Base-by-base conservation (phyloP, 495 filamentous ascomycete species). In the Aspergillus baeticus region DNA sequence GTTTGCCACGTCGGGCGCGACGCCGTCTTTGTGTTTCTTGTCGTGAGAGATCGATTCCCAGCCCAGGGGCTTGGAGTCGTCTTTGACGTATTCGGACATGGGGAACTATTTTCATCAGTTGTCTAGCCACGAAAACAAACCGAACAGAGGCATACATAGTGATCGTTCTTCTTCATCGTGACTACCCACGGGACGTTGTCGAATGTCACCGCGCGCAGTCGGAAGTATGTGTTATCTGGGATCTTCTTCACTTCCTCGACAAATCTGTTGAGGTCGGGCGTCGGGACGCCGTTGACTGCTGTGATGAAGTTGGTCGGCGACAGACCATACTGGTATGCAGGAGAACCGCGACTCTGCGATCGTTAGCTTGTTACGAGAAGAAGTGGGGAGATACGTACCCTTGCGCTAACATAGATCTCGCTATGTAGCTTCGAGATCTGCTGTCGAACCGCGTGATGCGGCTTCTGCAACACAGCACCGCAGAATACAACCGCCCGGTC, bases 151-250 rank as follows among this genome's bases (percentile, higher is more conserved):
- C 77, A 70, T 63, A 84, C 81, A 68, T 99, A 99, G 71, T 99
- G 94, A 69, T 99, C 95, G 69, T 96, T 95, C 84, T 99, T 99
- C 85, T 99, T 99, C 86, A 99, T 97, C 22, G 93, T 97, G 17
- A 94, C 89, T 21, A 98, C 90, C 88, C 92, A 99, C 13, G 92
- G 93, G 14, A 98, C 91, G 59, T 94, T 95, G 68, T 99, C 94
- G 64, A 98, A 99, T 2, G 94, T 98, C 66, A 96, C 89, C 10
- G 92, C 90, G 58, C 89, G 87, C 13, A 99, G 79, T 20, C 95
- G 84, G 85, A 98, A 97, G 75, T 98, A 99, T 3, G 90, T 94
- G 69, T 98, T 98, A 62, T 99, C 92, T 0, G 89, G 89, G 63
- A 99, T 96, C 68, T 88, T 87, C 52, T 86, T 79, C 13, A 91